Conservation (phyloP, 495 filamentous ascomycete species). For the Trichoderma asperelloides region DNA sequence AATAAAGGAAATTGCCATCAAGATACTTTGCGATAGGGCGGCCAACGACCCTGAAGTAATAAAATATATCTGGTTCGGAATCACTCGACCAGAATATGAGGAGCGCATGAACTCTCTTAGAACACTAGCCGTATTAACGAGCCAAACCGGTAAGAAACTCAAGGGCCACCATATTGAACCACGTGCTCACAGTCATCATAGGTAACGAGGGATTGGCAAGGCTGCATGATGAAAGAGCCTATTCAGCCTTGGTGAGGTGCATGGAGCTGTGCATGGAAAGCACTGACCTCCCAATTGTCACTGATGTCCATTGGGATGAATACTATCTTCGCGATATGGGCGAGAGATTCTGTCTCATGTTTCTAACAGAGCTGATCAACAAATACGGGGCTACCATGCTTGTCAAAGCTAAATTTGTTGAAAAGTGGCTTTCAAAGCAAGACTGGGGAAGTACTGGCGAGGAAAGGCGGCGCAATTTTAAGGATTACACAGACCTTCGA, state of each 20-base stretch:
- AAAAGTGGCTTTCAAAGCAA: constrained; percentile 48
- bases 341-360: constrained; percentile 42
- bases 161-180: background rate
- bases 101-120: constrained; percentile 40
- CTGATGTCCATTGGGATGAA: constrained; percentile 41
- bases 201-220: constrained; percentile 17
- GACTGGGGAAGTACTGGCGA: constrained; percentile 40
- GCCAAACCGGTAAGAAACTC: constrained; percentile 12
- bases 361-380: constrained; percentile 35
- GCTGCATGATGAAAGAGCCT: constrained; percentile 35
- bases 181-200: background rate
- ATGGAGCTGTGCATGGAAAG: constrained; percentile 41
- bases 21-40: constrained; percentile 44
- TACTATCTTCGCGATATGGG: constrained; percentile 42
- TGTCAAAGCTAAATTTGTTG: constrained; percentile 41
- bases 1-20: constrained; percentile 43
- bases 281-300: constrained; percentile 37
- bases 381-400: constrained; percentile 32
- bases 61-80: constrained; percentile 37
- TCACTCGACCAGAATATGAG: constrained; percentile 41
- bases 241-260: constrained; percentile 42
- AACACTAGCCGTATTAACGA: constrained; percentile 32
- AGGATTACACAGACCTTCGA: constrained; percentile 29
- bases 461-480: constrained; percentile 37
- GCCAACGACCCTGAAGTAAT: constrained; percentile 35